A percentile compares a stretch with the other conserved stretches of the same genome.
These are phyloP conservation scores for Leptographium flavum DNA, from an alignment of 2,329 filamentous ascomycete species.

Conservation along the genomic window DNA sequence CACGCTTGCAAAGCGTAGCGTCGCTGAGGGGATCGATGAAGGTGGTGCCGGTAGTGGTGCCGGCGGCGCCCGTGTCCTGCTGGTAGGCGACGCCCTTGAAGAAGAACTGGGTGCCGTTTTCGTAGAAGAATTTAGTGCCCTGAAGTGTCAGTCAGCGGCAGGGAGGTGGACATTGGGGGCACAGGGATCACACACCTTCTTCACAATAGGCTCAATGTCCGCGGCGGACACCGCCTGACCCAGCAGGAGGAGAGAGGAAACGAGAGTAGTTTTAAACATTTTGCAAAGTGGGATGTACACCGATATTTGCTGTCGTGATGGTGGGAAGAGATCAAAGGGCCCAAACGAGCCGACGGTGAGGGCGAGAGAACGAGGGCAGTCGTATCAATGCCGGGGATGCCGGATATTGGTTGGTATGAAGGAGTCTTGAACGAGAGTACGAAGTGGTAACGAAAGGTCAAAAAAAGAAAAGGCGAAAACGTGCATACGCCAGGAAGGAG, in stretches of 20 bases:
- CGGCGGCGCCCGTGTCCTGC: slow-evolving; percentile 52
- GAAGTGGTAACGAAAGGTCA: background rate
- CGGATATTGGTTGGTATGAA: background rate
- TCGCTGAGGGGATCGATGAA: slow-evolving; percentile 80
- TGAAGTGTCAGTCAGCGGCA: slow-evolving; percentile 1
- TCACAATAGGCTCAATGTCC: slow-evolving; percentile 42
- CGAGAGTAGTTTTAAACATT: slow-evolving; percentile 20
- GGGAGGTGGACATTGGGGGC: background rate
- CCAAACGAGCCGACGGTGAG: background rate
- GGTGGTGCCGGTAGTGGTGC: slow-evolving; percentile 30
- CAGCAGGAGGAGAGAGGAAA: slow-evolving; percentile 19
- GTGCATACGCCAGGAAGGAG: background rate
- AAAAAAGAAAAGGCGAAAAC: background rate
- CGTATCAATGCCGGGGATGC: background rate
- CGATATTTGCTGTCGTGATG: too few relatives aligned
- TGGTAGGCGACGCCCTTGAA: slow-evolving; percentile 95
- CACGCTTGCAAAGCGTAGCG: slow-evolving; percentile 57
- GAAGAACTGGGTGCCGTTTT: slow-evolving; percentile 55
- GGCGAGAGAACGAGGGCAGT: background rate
- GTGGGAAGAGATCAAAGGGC: too few relatives aligned
- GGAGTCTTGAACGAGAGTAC: slow-evolving; percentile 4
- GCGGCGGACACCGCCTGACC: slow-evolving; percentile 24
- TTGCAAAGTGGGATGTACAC: slow-evolving; percentile 1
- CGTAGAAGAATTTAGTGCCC: slow-evolving; percentile 59
- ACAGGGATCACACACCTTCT: slow-evolving; percentile 42